Percentiles rank a stretch among this genome's conserved stretches.
Conservation (phyloP, 495 filamentous ascomycete genomes). For the Penicillium paxilli region DNA sequence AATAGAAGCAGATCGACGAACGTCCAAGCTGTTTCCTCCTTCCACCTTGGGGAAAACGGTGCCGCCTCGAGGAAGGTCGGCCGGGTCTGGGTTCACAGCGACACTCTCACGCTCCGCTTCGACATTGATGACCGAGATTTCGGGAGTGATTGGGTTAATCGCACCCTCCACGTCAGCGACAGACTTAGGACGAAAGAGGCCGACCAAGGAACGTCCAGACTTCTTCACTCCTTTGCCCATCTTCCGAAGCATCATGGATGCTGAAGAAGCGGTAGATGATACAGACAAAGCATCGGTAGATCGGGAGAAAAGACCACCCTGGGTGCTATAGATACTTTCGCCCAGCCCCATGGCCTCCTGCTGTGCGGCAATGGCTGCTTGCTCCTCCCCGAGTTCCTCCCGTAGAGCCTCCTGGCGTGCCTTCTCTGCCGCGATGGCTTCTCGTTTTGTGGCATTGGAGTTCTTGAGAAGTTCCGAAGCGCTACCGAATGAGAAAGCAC, state of each 20-base stretch:
- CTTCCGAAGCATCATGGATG: conserved; percentile 98
- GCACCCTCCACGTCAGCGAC: conserved; percentile 72
- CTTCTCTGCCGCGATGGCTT: conserved; percentile 58
- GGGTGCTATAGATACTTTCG: conserved; percentile 89
- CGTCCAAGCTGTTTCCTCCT: conserved; percentile 37
- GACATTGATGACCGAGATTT: conserved; percentile 92
- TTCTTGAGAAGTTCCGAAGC: conserved; percentile 85
- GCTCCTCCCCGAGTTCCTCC: conserved; percentile 77
- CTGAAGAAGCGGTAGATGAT: conserved; percentile 95
- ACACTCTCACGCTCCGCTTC: conserved; percentile 89
- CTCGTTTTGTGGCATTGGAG: conserved; percentile 56
- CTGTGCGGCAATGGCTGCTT: conserved; percentile 83
- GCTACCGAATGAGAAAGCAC: conserved; percentile 97
- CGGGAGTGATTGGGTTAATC: conserved; percentile 60
- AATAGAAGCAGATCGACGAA: conserved; percentile 25
- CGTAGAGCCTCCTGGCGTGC: conserved; percentile 69
- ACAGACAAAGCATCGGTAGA: conserved; percentile 97
- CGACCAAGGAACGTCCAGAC: conserved; percentile 83
- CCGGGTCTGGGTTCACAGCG: conserved; percentile 72
- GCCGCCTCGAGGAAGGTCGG: conserved; percentile 67
- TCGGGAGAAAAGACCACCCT: conserved; percentile 79
- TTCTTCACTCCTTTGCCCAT: conserved; percentile 99
- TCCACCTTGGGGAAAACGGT: conserved; percentile 92
- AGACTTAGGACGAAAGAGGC: conserved; percentile 93
- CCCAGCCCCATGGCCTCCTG: conserved; percentile 92